Base-by-base conservation (phyloP, 176 grass and related monocot genomes). In the Musa schizocarpa region DNA sequence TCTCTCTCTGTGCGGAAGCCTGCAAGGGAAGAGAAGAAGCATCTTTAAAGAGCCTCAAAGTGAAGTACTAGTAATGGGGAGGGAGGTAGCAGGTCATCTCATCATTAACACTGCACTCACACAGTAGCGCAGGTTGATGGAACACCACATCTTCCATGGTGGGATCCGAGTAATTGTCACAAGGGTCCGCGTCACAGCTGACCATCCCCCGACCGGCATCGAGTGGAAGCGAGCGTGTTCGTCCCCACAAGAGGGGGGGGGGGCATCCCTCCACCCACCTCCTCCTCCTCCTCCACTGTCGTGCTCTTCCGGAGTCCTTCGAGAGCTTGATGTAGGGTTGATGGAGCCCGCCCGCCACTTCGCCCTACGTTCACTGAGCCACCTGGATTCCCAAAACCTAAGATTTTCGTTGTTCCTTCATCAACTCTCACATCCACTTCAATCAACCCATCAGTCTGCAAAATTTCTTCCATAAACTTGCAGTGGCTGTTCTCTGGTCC, bases 111-210 rank as follows among this genome's bases (percentile, higher is more conserved):
- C 34, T 43, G 34, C 57, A 21, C 57, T 61, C 57, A 7, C 57
- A 61, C 57, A 61, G 17, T 61, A 1, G 57, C 57, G 9, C 57
- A 61, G 17, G 13, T 61, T 61, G 57, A 61, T 61, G 57, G 7
- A 61, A 69, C 19, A n/a, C 67, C 29, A 69, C 13, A 27, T 43
- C 11, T 43, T 19, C 29, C 5, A 49, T n/a, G 67, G 67, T 69
- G 67, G 67, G 67, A 69, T 69, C 67, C 26, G 67, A 69, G 43
- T 29, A 69, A 69, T 69, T 13, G 11, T 16, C 67, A 69, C 67
- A 2, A 50, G 21, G 67, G 67, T 69, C 67, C 16, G 13, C 67
- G 67, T 69, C 67, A 69, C 48, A 12, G 67, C 27, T 12, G 67
- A 43, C 67, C 34, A 50, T 43, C 3, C 14, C 7, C 13, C 14